Percentiles rank a stretch among this genome's conserved stretches.
phyloP scores from a whole-genome alignment of 306 rosid species.

The Astragalus membranaceus region DNA sequence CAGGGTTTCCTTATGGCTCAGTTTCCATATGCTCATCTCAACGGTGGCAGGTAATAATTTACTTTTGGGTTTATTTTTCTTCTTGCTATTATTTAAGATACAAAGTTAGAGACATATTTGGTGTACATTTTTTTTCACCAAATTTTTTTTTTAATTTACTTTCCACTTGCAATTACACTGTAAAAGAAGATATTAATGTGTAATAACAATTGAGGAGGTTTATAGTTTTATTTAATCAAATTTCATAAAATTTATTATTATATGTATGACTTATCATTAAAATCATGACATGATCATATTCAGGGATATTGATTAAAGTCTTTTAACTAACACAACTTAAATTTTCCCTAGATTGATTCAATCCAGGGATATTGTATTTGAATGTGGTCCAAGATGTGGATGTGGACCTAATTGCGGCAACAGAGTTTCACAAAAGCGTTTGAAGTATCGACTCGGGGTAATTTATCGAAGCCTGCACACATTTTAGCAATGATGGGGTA shows the following conservation, averaged over 20 bases:
- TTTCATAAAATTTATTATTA: too few species aligned
- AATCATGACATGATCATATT: too few species aligned
- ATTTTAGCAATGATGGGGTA: background rate
- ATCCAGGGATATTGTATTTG: background rate
- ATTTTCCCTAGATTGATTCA: background rate
- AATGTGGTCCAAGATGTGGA: too few species aligned
- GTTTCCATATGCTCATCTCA: background rate
- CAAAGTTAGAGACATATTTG: background rate
- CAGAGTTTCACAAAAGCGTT: background rate
- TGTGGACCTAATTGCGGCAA: conserved; percentile 8
- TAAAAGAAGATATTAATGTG: background rate
- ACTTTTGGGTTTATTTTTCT: background rate
- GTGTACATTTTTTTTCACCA: background rate
- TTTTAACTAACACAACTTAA: background rate
- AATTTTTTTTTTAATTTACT: background rate
- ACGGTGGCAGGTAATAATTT: background rate
- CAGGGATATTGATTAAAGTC: background rate
- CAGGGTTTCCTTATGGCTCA: background rate
- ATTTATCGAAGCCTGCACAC: background rate
- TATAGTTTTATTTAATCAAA: too few species aligned
- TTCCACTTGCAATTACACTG: background rate
- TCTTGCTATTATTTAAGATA: background rate
- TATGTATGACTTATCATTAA: too few species aligned
- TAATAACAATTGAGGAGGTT: background rate
- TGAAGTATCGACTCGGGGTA: background rate